Evolutionary conservation across 371 early-diverging fungal species (phyloP), one percentile per base, ranked within the genome.

Genomic region (Zancudomyces culisetae): DNA sequence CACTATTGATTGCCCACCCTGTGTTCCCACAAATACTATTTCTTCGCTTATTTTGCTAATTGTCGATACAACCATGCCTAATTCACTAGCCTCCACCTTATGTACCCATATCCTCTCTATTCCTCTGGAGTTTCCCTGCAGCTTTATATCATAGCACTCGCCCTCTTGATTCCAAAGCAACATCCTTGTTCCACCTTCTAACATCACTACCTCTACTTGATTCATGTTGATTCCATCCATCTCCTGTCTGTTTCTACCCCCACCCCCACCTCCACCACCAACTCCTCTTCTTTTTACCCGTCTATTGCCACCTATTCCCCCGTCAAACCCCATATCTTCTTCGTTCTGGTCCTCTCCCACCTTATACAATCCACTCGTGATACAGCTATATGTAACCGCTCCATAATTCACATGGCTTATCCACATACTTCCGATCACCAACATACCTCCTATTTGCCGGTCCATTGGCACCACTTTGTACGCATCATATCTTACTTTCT

Each of bases 321-420:
- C n/a, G n/a, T n/a, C n/a, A n/a, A n/a, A n/a, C n/a, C n/a, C n/a
- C n/a, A n/a, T n/a, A n/a, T n/a, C n/a, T n/a, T n/a, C n/a, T n/a
- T n/a, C n/a, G n/a, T n/a, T n/a, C n/a, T n/a, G n/a, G n/a, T n/a
- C n/a, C n/a, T n/a, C n/a, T n/a, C 50, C 39, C 22, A 49, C 28
- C 18, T 12, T 35, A 22, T 19, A 27, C 30, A 49, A 18, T 19
- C 19, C 39, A 20, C 50, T 49, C 30, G 50, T 49, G 21, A 27
- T 29, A 35, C 39, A 55, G 3, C 60, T 55, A 57, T 60, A 66
- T 21, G 68, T 57, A 0, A 67, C 28, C 1, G 83, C 75, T 6
- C 87, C 85, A 64, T 92, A 91, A 45, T 83, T 84, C 0, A 92
- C 72, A 60, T 93, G 85, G 23, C 90, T 69, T 13, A 98, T 55